phyloP scores from a whole-genome alignment of 331 rosid genomes.

The Dryas integrifolia region DNA sequence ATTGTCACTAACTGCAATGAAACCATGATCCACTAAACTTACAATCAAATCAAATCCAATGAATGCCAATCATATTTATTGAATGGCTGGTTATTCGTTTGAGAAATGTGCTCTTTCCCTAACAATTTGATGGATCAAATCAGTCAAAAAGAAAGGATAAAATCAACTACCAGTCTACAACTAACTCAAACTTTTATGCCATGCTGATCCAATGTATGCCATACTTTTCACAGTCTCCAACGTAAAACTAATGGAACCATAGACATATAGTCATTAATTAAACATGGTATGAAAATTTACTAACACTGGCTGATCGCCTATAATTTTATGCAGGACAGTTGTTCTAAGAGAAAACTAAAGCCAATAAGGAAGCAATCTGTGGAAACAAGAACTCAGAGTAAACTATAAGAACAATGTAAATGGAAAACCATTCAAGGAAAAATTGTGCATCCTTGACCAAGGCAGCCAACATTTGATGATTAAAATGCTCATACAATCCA shows the following conservation, averaged over 20 bases:
- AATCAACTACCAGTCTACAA: slow-evolving; percentile 45
- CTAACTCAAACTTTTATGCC: slow-evolving; percentile 23
- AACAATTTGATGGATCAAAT: slow-evolving; percentile 7
- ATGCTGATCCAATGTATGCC: slow-evolving; percentile 15
- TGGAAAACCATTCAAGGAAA: neutral
- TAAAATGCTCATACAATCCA: neutral
- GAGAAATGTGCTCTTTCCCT: neutral
- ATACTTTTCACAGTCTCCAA: slow-evolving; percentile 1
- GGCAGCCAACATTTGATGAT: neutral
- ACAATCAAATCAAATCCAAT: slow-evolving; percentile 8
- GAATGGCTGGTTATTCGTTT: slow-evolving; percentile 19
- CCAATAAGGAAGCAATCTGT: neutral
- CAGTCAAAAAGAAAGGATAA: neutral
- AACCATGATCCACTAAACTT: neutral
- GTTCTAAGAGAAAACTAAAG: neutral
- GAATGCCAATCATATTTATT: slow-evolving; percentile 19
- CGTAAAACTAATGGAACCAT: neutral
- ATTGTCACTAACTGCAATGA: neutral
- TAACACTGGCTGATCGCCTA: neutral
- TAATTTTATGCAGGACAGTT: neutral
- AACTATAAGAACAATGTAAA: neutral
- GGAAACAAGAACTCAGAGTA: neutral
- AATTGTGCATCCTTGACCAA: slow-evolving; percentile 7
- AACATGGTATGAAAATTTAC: neutral
- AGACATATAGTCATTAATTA: slow-evolving; percentile 3